Conservation (phyloP, 1,139 yeast genomes). For the Zygoascus sp. region DNA sequence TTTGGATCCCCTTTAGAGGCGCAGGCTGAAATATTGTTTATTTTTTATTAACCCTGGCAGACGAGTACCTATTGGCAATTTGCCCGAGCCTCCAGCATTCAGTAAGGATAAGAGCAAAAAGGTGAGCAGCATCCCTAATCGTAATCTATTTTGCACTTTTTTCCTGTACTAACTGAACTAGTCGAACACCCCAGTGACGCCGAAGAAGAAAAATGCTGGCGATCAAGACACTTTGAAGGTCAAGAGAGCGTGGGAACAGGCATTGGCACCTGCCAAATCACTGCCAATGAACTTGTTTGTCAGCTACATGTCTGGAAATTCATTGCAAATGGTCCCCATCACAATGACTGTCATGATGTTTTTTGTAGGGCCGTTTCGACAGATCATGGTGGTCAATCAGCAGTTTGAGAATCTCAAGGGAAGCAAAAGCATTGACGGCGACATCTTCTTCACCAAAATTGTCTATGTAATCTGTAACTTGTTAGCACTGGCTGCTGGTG, state of each 20-base stretch:
- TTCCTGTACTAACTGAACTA: neutral
- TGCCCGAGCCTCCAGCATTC: constrained; percentile 10
- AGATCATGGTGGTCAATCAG: constrained; percentile 54
- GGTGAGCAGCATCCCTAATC: too few species aligned
- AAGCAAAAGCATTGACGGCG: constrained; percentile 34
- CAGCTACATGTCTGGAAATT: constrained; percentile 93
- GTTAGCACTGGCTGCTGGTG: constrained; percentile 65
- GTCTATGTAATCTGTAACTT: constrained; percentile 58
- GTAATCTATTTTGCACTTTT: neutral
- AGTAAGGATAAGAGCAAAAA: constrained; percentile 7
- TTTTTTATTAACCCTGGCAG: constrained; percentile 2
- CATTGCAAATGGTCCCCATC: constrained; percentile 84
- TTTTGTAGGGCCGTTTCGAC: constrained; percentile 63
- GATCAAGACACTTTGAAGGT: constrained; percentile 29
- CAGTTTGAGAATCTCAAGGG: constrained; percentile 36
- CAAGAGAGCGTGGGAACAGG: constrained; percentile 80
- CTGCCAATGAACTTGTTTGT: constrained; percentile 84
- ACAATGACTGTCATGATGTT: constrained; percentile 86
- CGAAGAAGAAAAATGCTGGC: constrained; percentile 4
- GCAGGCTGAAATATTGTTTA: too few species aligned
- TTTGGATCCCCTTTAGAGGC: too few species aligned
- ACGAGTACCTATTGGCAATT: neutral
- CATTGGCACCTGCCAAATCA: constrained; percentile 76
- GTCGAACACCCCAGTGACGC: neutral
- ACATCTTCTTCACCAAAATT: constrained; percentile 46